Base-by-base conservation (phyloP, 176 grass and related monocot genomes). In the Phoenix dactylifera region DNA sequence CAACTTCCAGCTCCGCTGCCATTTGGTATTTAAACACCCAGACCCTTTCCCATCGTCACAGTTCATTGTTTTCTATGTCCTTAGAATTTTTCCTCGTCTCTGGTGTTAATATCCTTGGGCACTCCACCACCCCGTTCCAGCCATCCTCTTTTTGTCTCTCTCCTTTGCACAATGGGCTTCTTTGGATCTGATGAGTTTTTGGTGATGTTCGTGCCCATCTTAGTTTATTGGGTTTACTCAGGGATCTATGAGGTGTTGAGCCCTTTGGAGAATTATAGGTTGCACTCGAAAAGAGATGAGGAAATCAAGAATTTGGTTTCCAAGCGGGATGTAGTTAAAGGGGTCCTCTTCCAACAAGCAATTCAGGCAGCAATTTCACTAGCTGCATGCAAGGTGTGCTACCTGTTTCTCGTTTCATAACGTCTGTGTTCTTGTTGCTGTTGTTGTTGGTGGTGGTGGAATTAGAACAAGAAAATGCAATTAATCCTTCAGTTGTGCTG, bases 311-410 rank as follows among this genome's bases (percentile, higher is more conserved):
- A 95, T 67, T 67, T 89, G 73, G 79, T 57, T 17, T 83, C 85
- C 44, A 72, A 82, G 80, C 77, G 16, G 53, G 76, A 86, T 35
- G 89, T 95, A 17, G 48, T 86, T 5, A 70, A 53, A 35, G 76
- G 67, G 28, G 85, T 95, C 58, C 90, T 95, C 29, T 74, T 95
- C 64, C 90, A 86, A 69, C 90, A 95, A 55, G 79, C 50, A 16
- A 78, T 95, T 72, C 85, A 86, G 58, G 76, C 52, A n/a, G 58
- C 82, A 64, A 63, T 90, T 58, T 59, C 82, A 0, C 7, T 90
- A 1, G 58, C 64, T 0, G 52, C 86, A 22, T 60, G 76, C 64
- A 85, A 90, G 82, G 82, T 90, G 4, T 22, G 15, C 7, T 4
- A 5, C 22, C 22, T 16, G 17, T 4, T 29, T 66, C 50, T 18